Evolutionary conservation across 495 filamentous ascomycete species (phyloP), one percentile per base, ranked within the genome.

Genomic region (Lophiotrema nucula): DNA sequence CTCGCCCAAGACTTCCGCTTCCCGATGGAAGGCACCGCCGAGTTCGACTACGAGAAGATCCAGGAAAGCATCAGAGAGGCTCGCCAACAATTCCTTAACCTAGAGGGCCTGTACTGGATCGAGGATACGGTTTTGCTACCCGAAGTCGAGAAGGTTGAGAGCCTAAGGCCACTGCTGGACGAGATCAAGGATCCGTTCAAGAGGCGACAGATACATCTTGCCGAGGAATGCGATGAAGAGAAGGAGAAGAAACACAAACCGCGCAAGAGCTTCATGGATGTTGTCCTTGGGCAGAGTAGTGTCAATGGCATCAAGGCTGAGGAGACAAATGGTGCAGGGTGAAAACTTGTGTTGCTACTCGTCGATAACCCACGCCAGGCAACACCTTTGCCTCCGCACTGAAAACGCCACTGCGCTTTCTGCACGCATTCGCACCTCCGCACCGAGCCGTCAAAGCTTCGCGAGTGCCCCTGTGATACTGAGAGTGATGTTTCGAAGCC

Each of bases 81-180:
- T 1, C 48, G 50, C 31, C 41, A 63, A 28, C 53, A 68, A 43
- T 63, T 68, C 42, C 38, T 68, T 3, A 41, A 48, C 15, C 62
- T 68, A 62, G 62, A 68, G 18, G 54, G 61, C 6, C 26, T 65
- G 25, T 65, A 58, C 41, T 68, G 65, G 65, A 48, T 68, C 38
- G 50, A 56, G 21, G 44, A 41, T 16, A 27, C 42, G 11, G 42
- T 57, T 28, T 27, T 68, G 21, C 24, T 31, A 19, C 18, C 37
- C 8, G 62, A 56, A 16, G 52, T 56, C 4, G 53, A 60, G 37
- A 59, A 65, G 27, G 22, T 60, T 11, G 37, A 47, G n/a, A 42
- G 13, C 4, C 52, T 65, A 19, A 47, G 38, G 21, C 50, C 57
- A 15, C 35, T 65, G 22, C 21, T 60, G 21, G 47, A 56, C n/a